phyloP scores from a whole-genome alignment of 2,329 filamentous ascomycete genomes.

The Rhexocercosporidium sp. region DNA sequence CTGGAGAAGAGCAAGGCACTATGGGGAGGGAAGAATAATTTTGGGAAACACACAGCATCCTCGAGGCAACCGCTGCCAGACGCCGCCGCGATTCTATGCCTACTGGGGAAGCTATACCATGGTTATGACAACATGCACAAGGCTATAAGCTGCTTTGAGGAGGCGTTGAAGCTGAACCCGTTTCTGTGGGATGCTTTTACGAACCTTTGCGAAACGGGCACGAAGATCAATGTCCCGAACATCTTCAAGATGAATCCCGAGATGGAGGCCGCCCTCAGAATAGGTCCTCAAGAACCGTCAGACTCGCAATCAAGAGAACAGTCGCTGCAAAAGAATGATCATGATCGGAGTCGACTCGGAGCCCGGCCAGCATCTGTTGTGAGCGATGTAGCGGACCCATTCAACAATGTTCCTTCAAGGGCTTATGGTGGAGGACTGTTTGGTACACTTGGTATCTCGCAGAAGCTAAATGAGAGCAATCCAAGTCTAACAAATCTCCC shows the following conservation, averaged over 20 bases:
- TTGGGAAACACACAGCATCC: conserved; percentile 83
- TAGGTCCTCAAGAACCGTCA: conserved; percentile 32
- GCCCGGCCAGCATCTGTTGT: conserved; percentile 33
- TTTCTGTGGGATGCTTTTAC: conserved; percentile 99
- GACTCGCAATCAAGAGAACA: conserved; percentile 33
- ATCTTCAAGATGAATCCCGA: conserved; percentile 80
- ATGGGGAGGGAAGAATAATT: conserved; percentile 77
- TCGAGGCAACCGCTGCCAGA: conserved; percentile 79
- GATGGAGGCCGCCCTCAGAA: conserved; percentile 56
- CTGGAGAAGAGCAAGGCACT: conserved; percentile 80
- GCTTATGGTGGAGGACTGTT: conserved; percentile 41
- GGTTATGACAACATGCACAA: conserved; percentile 82
- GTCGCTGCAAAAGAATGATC: conserved; percentile 29
- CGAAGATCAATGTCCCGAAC: conserved; percentile 79
- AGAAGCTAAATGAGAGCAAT: conserved; percentile 44
- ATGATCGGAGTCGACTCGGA: conserved; percentile 36
- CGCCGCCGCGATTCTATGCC: conserved; percentile 78
- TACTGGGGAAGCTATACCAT: conserved; percentile 87
- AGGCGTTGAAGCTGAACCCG: conserved; percentile 86
- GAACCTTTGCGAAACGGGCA: conserved; percentile 84
- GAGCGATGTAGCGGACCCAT: conserved; percentile 41
- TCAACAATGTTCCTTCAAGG: conserved; percentile 40
- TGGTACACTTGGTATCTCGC: conserved; percentile 38
- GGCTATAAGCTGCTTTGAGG: conserved; percentile 85
- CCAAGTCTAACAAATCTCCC: conserved; percentile 43